Percentiles rank a stretch among this genome's conserved stretches.
These are phyloP conservation scores for Chamaecyparis obtusa DNA, from an alignment of 75 land plant genomes.

Conservation along the genomic window DNA sequence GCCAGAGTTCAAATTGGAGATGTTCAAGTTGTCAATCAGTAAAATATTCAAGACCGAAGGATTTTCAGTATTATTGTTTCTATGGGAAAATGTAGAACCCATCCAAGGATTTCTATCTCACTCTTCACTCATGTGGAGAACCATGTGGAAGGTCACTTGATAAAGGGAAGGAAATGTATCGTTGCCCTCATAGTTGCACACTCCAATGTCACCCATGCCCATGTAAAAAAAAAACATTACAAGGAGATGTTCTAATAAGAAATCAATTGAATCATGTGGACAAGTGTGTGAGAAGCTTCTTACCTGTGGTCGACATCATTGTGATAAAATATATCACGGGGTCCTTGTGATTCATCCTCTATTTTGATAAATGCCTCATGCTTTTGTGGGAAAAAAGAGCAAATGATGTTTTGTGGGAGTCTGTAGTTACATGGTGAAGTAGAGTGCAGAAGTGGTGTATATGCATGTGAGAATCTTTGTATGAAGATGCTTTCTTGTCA, in stretches of 20 bases:
- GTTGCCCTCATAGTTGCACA: slow-evolving; percentile 85
- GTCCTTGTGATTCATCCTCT: slow-evolving; percentile 66
- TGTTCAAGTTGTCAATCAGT: slow-evolving; percentile 96
- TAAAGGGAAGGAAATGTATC: slow-evolving; percentile 27
- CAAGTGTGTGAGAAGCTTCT: slow-evolving; percentile 64
- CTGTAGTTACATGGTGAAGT: slow-evolving; percentile 73
- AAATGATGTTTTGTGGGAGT: slow-evolving; percentile 60
- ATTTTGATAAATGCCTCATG: slow-evolving; percentile 62
- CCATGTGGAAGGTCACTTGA: slow-evolving; percentile 83
- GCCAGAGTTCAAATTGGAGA: slow-evolving; percentile 72
- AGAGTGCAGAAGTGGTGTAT: slow-evolving; percentile 52
- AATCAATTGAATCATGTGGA: slow-evolving; percentile 60
- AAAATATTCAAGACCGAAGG: slow-evolving; percentile 52
- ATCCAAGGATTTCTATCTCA: slow-evolving; percentile 76
- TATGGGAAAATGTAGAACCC: slow-evolving; percentile 83
- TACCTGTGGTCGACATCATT: slow-evolving; percentile 76
- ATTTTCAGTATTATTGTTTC: slow-evolving; percentile 81
- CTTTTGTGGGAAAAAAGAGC: slow-evolving; percentile 79
- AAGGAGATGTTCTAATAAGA: slow-evolving; percentile 72
- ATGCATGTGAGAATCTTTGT: slow-evolving; percentile 67
- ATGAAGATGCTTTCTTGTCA: slow-evolving; percentile 66
- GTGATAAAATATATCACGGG: slow-evolving; percentile 72
- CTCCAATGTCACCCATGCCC: slow-evolving; percentile 98
- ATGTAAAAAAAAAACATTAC: slow-evolving; percentile 74
- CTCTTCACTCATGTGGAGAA: slow-evolving; percentile 98